phyloP scores from a whole-genome alignment of 495 filamentous ascomycete species.

The Astrothelium macrocarpum region DNA sequence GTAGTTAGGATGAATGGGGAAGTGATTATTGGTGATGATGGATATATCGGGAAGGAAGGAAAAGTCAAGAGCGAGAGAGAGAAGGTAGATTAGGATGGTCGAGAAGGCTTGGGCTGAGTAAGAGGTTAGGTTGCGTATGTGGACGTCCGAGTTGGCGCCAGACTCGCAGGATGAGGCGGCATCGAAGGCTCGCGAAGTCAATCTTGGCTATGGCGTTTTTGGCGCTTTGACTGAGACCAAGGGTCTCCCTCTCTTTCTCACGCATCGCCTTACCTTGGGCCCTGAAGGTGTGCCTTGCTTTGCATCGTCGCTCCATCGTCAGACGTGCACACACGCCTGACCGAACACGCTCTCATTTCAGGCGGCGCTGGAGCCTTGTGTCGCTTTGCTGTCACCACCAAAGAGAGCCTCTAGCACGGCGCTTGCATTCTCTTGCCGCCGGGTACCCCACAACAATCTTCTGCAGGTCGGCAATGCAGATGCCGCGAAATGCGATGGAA shows the following conservation, averaged over 20 bases:
- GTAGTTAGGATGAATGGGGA: background rate
- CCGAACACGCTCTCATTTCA: background rate
- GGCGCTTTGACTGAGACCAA: slow-evolving; percentile 1
- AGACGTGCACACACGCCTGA: background rate
- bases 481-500: background rate
- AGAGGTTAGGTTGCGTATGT: slow-evolving; percentile 1
- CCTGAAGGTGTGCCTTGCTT: background rate
- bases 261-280: background rate
- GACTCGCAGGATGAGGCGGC: background rate
- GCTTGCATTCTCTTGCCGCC: too few species aligned
- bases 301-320: background rate
- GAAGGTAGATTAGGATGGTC: background rate
- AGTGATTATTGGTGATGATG: background rate
- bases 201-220: background rate
- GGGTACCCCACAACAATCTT: too few species aligned
- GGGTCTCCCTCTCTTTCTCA: background rate
- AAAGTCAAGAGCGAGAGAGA: background rate
- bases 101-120: slow-evolving; percentile 6
- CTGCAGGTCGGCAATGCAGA: background rate
- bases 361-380: background rate
- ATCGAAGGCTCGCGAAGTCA: slow-evolving; percentile 5
- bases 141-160: slow-evolving; percentile 1
- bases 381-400: background rate
- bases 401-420: too few species aligned
- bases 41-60: background rate